Evolutionary conservation across 2,329 filamentous ascomycete species (phyloP).

Genomic region (Beauveria sp.): DNA sequence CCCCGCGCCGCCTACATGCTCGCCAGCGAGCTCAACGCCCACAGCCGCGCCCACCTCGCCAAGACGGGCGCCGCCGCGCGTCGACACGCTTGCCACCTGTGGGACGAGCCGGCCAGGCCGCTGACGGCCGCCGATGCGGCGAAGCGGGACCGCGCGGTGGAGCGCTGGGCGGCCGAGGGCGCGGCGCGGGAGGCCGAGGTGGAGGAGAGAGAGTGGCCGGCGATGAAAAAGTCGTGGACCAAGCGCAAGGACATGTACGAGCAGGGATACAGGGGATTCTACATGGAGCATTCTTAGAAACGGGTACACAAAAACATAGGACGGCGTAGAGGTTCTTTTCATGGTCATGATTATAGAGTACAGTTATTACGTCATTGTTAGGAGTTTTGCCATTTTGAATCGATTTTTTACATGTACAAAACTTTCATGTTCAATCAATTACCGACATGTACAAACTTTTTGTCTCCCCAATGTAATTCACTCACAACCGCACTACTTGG

Average conservation of each 20-base stretch:
- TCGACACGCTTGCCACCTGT: background rate
- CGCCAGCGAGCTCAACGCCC: constrained; percentile 1
- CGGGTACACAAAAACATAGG: background rate
- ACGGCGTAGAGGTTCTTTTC: background rate
- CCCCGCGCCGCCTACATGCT: constrained; percentile 4
- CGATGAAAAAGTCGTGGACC: background rate
- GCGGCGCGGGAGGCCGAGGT: background rate
- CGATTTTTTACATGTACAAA: no score
- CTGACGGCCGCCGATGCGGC: background rate
- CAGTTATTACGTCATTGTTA: background rate
- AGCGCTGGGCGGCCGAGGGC: background rate
- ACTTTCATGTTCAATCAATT: no score
- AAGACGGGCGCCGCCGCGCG: background rate
- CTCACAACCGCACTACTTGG: background rate
- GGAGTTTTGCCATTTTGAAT: background rate
- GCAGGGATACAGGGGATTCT: background rate
- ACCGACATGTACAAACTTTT: no score
- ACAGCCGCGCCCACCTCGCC: background rate
- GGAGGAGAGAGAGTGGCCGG: background rate
- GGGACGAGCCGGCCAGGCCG: background rate
- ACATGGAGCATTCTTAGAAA: background rate
- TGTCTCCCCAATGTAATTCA: no score
- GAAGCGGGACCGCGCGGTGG: background rate
- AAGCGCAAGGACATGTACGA: background rate
- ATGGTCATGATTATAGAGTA: background rate